Base-by-base conservation (phyloP, 176 grass and related monocot species). In the Typha latifolia region DNA sequence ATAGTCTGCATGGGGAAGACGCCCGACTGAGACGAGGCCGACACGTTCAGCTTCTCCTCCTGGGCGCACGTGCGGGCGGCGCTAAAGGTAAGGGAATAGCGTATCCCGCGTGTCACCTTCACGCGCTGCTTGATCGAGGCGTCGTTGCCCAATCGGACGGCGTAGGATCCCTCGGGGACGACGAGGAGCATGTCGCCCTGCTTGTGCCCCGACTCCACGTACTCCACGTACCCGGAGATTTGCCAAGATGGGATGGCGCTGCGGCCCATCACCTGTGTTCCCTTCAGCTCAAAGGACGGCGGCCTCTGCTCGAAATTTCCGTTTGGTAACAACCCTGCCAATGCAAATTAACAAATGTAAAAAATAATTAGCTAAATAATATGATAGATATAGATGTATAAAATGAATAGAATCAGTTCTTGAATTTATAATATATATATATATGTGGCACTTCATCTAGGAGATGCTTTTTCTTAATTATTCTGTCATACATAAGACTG, bases 221-320 rank as follows among this genome's bases (percentile, higher is more conserved):
- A 91, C 80, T 96, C 91, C 43, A 96, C 84, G 34, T 82, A 85
- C 18, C 91, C 91, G 1, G 84, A 76, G 22, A 69, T 77, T 79
- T 68, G 9, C 91, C 91, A 96, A 26, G 73, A 75, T 23, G 91
- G 87, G 49, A 91, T 84, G 59, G 84, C 74, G 14, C 63, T 47
- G 20, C 77, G 6, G 5, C 74, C 74, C 34, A 79, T 2, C 84
- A 96, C 91, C 73, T 76, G 70, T 71, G 91, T 96, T 32, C 91
- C 91, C 13, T 70, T 75, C 50, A 96, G 76, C 73, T 87, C 51
- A 69, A 77, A 87, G 27, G 70, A 63, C 61, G 0, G 0, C 14
- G 91, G 91, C 2, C 79, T 79, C 23, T 63, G 37, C 82, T 96
- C 91, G 71, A 96, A 96, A 87, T 96, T 96, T 37, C 91, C 91